A percentile compares a stretch with the other conserved stretches of the same genome.
phyloP scores from a whole-genome alignment of 2,329 filamentous ascomycete species.

The Septoria petroselini region DNA sequence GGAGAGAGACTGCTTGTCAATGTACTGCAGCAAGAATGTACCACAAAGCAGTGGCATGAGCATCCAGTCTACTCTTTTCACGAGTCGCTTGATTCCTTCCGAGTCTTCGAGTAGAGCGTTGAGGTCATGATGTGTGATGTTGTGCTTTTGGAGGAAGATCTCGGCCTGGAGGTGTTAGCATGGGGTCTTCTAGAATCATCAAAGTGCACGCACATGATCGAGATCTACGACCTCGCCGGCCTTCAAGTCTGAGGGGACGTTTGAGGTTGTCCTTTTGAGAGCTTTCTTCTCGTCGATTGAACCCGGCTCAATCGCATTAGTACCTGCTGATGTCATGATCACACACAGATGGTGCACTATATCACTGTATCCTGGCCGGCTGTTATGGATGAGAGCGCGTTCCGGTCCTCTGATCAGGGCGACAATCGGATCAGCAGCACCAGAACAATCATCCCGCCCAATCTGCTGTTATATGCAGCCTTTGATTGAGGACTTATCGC shows the following conservation, averaged over 20 bases:
- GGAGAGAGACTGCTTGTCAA: slow-evolving; percentile 49
- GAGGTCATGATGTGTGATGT: slow-evolving; percentile 45
- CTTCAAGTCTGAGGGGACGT: slow-evolving; percentile 25
- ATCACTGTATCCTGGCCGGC: too few relatives aligned
- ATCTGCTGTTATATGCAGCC: too few relatives aligned
- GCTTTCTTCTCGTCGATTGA: slow-evolving; percentile 18
- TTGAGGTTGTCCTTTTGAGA: slow-evolving; percentile 14
- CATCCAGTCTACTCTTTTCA: slow-evolving; percentile 50
- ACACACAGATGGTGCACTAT: not conserved
- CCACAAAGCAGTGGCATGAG: slow-evolving; percentile 53
- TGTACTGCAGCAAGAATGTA: slow-evolving; percentile 50
- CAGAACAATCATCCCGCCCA: too few relatives aligned
- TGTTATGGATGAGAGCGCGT: too few relatives aligned
- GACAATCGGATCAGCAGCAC: too few relatives aligned
- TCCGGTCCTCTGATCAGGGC: too few relatives aligned
- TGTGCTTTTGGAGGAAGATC: slow-evolving; percentile 50
- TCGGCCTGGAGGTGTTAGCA: slow-evolving; percentile 36
- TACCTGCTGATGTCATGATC: not conserved
- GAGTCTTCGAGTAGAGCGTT: slow-evolving; percentile 48
- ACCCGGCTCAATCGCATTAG: slow-evolving; percentile 9
- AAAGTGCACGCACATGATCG: slow-evolving; percentile 39
- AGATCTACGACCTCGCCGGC: slow-evolving; percentile 41
- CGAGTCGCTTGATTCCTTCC: slow-evolving; percentile 34
- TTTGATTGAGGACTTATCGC: too few relatives aligned
- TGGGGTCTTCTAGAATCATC: too few relatives aligned